Base-by-base conservation (phyloP, 371 early-diverging fungal genomes). In the Mortierella sp. region DNA sequence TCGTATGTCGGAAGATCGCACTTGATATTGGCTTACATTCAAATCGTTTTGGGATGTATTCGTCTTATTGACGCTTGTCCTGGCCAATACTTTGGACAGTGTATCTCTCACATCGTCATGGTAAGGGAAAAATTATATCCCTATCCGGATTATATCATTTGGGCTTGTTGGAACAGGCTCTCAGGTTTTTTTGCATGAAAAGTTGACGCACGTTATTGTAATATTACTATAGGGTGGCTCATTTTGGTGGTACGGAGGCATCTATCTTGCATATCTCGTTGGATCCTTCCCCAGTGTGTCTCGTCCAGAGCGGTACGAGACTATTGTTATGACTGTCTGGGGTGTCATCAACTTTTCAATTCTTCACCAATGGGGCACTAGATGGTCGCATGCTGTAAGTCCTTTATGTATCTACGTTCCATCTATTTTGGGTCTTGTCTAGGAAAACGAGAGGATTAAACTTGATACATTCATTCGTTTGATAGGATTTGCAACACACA, bases 161-260 rank as follows among this genome's bases (percentile, higher is more conserved):
- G 15, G 19, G 24, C 55, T 43, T 22, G 22, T 43, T 53, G 13
- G 48, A 19, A 48, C 48, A 48, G 13, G 50, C n/a, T 50, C n/a
- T n/a, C n/a, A n/a, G n/a, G 10, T 50, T n/a, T 7, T n/a, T 50
- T 16, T 50, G 50, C 50, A 50, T 50, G 50, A n/a, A 50, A n/a
- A 43, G 28, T 50, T 50, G n/a, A 50, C 50, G 2, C 50, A 50
- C n/a, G 50, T 67, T 60, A 19, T 13, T 19, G n/a, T 53, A 15
- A 41, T 3, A 21, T 43, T 40, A 7, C 48, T n/a, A 43, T 74
- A 79, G 80, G 80, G 80, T n/a, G 74, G 74, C 3, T 79, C 80
- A 28, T 79, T 79, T 58, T 79, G 80, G 80, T 79, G 80, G 80
- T 79, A 79, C 36, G 80, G 80, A 19, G 74, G 80, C 40, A 70